phyloP scores from a whole-genome alignment of 305 asterid genomes.

The Solanum hybrid region DNA sequence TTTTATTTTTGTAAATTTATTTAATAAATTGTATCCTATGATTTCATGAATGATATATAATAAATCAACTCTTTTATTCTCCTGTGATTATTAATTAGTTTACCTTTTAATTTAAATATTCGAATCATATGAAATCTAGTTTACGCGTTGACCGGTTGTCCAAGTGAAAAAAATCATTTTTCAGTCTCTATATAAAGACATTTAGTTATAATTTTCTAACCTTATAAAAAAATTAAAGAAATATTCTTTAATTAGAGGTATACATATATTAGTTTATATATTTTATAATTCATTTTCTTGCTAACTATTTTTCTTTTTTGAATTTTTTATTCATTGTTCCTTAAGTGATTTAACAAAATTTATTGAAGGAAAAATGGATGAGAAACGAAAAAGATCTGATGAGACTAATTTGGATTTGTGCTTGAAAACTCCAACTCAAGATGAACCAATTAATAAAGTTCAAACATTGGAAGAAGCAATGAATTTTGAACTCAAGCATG shows the following conservation, averaged over 20 bases:
- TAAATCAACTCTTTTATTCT: not conserved
- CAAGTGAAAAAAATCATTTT: too few species aligned
- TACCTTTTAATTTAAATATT: not conserved
- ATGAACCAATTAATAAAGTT: not conserved
- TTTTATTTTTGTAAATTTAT: not conserved
- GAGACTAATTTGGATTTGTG: not conserved
- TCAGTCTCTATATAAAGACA: too few species aligned
- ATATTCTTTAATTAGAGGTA: not conserved
- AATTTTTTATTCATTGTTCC: not conserved
- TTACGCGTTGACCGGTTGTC: not conserved
- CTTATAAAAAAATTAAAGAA: not conserved
- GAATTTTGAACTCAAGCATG: conserved; percentile 22
- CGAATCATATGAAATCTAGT: not conserved
- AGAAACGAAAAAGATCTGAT: not conserved
- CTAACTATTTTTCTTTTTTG: not conserved
- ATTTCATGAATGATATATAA: not conserved
- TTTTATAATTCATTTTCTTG: not conserved
- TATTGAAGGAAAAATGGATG: not conserved
- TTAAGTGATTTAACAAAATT: not conserved
- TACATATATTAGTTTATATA: not conserved
- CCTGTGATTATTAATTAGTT: not conserved
- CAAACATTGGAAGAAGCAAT: conserved; percentile 23
- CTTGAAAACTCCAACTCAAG: not conserved
- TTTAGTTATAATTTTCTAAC: not conserved
- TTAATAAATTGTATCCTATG: not conserved